These are phyloP conservation scores for Eucommia ulmoides DNA, from an alignment of 257 asterid genomes.

Conservation along the genomic window DNA sequence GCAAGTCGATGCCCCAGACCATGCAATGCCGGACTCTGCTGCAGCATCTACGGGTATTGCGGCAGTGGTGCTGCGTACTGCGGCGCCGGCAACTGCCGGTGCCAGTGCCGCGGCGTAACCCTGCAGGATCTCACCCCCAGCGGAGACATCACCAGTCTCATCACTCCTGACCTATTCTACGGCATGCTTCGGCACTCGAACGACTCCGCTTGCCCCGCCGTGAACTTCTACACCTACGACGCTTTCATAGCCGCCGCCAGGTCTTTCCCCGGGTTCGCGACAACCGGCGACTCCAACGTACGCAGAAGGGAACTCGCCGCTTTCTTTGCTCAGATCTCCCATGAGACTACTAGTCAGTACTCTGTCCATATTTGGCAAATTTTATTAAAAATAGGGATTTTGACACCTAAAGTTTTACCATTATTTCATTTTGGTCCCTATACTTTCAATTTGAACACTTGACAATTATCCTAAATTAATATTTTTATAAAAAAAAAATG, in stretches of 20 bases:
- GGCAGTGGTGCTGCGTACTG: slow-evolving; percentile 12
- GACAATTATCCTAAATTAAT: no score
- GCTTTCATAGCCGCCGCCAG: not conserved
- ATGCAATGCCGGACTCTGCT: slow-evolving; percentile 20
- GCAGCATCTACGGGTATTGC: slow-evolving; percentile 22
- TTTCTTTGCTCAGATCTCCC: not conserved
- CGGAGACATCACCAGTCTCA: not conserved
- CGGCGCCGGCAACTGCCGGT: slow-evolving; percentile 11
- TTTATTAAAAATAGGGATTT: no score
- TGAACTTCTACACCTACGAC: not conserved
- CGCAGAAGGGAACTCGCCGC: not conserved
- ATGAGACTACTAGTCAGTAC: no score
- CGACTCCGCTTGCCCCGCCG: not conserved
- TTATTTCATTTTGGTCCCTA: no score
- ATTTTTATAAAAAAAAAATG: no score
- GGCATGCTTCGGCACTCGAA: not conserved
- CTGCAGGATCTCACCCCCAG: slow-evolving; percentile 5
- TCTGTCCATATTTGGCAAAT: no score
- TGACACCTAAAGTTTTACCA: no score
- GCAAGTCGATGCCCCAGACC: slow-evolving; percentile 19
- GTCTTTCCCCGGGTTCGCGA: not conserved
- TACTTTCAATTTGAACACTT: no score
- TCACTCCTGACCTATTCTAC: not conserved
- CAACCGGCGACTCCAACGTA: not conserved
- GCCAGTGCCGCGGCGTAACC: slow-evolving; percentile 16